Base-by-base conservation (phyloP, 805 yeast species). In the Cyberlindnera galapagoensis region DNA sequence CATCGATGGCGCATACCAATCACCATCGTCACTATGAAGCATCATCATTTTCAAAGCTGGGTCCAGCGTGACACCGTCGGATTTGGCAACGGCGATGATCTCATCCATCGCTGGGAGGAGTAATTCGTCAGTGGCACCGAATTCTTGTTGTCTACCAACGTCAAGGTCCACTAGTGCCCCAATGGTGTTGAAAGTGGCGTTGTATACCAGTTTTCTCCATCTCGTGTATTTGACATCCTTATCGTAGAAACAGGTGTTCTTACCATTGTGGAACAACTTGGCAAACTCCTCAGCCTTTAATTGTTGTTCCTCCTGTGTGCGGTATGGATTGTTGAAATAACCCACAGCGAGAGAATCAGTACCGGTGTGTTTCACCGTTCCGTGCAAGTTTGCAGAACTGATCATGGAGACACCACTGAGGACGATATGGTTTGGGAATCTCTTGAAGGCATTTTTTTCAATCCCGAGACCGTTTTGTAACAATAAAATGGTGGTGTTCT, bases 1-100 rank as follows among this genome's bases (percentile, higher is more conserved):
- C 90, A 81, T 81, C 4, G 87, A 79, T 3, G 90, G 90, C 31
- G 67, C 65, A 51, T 71, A 81, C 57, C 67, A 71, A 21, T 60
- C 63, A 9, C 74, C 74, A 36, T 67, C 80, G 47, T 78, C 82
- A 14, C 74, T 63, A 41, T 74, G 76, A 22, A 74, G 52, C 63
- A 75, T 70, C 28, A 48, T 39, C 18, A 71, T 62, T 38, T 71
- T 71, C 14, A 66, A 53, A n/a, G 58, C 69, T 16, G 54, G 65
- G 2, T 75, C 74, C 20, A 82, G 47, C 4, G 60, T 63, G 22
- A 71, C 67, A 1, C 84, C 84, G 37, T 79, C 88, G 8, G 83
- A 73, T 31, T 69, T 71, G 9, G 94, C 94, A 37, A 81, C 69
- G 4, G 65, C 66, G 14, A 69, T 53, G 12, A 83, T 65, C 53